A percentile compares a stretch with the other conserved stretches of the same genome.
These are phyloP conservation scores for Camellia japonica DNA, from an alignment of 148 eudicot genomes.

Conservation along the genomic window DNA sequence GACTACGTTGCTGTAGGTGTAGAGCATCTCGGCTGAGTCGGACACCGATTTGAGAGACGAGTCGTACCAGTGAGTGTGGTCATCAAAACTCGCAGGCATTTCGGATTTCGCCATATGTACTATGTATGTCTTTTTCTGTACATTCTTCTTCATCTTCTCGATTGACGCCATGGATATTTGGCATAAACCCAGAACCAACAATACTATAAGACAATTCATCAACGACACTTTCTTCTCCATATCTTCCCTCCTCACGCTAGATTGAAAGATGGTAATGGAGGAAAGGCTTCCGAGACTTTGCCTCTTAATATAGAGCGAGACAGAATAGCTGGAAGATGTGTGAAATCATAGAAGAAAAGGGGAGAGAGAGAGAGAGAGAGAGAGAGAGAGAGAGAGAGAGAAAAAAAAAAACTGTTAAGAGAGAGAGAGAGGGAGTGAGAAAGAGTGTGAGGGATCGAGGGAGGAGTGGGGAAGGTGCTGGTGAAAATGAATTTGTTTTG, in stretches of 20 bases:
- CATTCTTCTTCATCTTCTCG: background rate
- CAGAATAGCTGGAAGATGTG: background rate
- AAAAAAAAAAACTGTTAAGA: background rate
- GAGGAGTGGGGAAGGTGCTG: background rate
- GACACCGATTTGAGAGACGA: constrained; percentile 46
- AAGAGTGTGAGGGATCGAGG: too few relatives aligned
- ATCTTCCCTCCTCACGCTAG: background rate
- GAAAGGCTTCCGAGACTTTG: background rate
- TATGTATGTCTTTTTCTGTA: constrained; percentile 32
- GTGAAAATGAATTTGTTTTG: background rate
- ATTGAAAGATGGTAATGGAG: background rate
- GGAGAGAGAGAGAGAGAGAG: background rate
- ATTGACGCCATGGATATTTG: constrained; percentile 8
- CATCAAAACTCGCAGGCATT: constrained; percentile 37
- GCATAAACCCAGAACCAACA: constrained; percentile 17
- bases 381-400: too few relatives aligned
- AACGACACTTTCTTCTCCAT: background rate
- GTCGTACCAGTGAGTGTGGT: constrained; percentile 43
- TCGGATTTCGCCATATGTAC: constrained; percentile 44
- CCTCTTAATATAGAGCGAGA: background rate
- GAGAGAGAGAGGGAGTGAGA: background rate
- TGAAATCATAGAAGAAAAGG: background rate
- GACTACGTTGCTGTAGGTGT: constrained; percentile 37
- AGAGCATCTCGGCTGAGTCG: constrained; percentile 30
- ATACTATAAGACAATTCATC: background rate